phyloP scores from a whole-genome alignment of 805 yeast species.

The Huiozyma naganishii region DNA sequence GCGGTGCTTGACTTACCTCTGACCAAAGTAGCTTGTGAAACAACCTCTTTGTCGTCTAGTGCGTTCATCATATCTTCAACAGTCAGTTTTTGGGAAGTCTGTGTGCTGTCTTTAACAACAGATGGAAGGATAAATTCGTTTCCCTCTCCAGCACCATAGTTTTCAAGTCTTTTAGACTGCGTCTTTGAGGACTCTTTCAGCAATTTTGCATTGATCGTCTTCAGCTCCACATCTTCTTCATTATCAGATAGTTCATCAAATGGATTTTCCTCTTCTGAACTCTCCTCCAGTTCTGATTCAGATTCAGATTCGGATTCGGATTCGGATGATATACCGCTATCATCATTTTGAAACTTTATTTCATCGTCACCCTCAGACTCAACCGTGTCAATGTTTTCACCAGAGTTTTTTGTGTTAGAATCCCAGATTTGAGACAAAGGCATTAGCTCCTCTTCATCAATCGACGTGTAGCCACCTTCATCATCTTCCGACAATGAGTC shows the following conservation, averaged over 20 bases:
- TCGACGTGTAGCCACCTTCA: constrained; percentile 55
- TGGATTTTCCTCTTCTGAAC: constrained; percentile 21
- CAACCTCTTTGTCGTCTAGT: constrained; percentile 39
- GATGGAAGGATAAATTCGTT: constrained; percentile 62
- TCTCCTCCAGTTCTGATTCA: constrained; percentile 14
- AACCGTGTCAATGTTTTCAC: constrained; percentile 14
- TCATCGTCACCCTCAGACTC: constrained; percentile 11
- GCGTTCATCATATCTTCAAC: constrained; percentile 68
- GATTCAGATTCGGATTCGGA: constrained; percentile 5
- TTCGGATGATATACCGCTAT: constrained; percentile 5
- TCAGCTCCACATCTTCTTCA: constrained; percentile 44
- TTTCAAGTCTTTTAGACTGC: constrained; percentile 38
- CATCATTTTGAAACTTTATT: constrained; percentile 16
- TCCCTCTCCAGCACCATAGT: constrained; percentile 47
- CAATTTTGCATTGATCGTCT: constrained; percentile 35
- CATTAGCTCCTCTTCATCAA: constrained; percentile 66
- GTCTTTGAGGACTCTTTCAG: constrained; percentile 25
- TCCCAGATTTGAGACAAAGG: constrained; percentile 88
- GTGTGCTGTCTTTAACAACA: constrained; percentile 10
- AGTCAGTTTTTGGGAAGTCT: constrained; percentile 37
- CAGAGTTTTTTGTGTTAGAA: constrained; percentile 40
- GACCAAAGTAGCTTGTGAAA: constrained; percentile 41
- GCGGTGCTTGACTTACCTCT: constrained; percentile 38
- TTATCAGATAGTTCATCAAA: constrained; percentile 33
- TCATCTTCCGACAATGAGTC: constrained; percentile 21